Base-by-base conservation (phyloP, 2,329 filamentous ascomycete genomes). In the Thelonectria rubi region DNA sequence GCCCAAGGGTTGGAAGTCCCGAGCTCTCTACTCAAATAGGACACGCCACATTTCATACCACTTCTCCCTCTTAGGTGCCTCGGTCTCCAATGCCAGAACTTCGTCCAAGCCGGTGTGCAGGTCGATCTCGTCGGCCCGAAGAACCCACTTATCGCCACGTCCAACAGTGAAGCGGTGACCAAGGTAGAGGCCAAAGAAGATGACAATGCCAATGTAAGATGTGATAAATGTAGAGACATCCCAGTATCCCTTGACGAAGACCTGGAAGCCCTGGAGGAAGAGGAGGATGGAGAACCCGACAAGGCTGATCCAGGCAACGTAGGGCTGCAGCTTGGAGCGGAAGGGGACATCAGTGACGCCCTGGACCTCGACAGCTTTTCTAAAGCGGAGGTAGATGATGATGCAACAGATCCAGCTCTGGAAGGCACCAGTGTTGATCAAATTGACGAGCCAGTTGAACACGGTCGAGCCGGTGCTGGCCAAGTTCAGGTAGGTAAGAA, bases 401-500 rank as follows among this genome's bases (percentile, higher is more conserved):
- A 49, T 50, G 24, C 62, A 65, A 43, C 62, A 62, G 30, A 65
- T 54, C 63, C 63, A 65, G 34, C 51, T 57, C 45, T 54, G 43
- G 20, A 60, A 62, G 5, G 48, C 63, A 14, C 59, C 53, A 7
- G 59, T 60, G 56, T 65, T 65, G 53, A 63, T 32, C 24, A 65
- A 18, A 20, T 60, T 65, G 48, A 63, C 60, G 20, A 65, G 60
- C 63, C 63, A 65, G 46, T 65, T 65, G 56, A 65, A 63, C 3
- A 65, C 63, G 8, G 52, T 60, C 1, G 52, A 43, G 12, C 51
- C 55, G 1, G 48, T 54, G 24, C 48, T 57, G 15, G 47, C 48
- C 26, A 65, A 21, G 50, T 62, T 65, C 12, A 65, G 20, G n/a
- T 63, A 65, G 9, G 63, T 55, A 8, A 65, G 53, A 5, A 65